Evolutionary conservation across 192 early-diverging fungal species (phyloP).

Genomic region (Mortierella hygrophila): DNA sequence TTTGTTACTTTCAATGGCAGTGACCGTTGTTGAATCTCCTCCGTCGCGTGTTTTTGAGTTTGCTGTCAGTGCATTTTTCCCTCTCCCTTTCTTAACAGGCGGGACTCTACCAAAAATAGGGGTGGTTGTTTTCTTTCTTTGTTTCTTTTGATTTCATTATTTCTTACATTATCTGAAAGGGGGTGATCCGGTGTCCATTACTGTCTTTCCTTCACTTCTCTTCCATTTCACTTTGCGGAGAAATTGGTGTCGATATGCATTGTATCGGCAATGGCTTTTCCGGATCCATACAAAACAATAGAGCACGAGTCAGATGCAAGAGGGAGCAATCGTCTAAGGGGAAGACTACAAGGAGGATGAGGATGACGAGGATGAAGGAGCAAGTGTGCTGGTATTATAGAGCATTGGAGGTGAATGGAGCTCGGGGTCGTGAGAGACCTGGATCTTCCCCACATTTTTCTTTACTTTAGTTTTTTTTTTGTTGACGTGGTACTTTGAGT

Average conservation of each 20-base stretch:
- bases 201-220: neutral
- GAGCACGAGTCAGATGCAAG: neutral
- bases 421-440: neutral
- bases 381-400: neutral
- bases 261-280: too few species aligned
- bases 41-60: constrained; percentile 1
- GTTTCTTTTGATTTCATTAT: neutral
- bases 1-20: neutral
- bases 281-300: too few species aligned
- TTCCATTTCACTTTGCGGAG: neutral
- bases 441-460: neutral
- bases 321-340: neutral
- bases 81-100: neutral
- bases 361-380: too few species aligned
- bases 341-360: too few species aligned
- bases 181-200: neutral
- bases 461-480: neutral
- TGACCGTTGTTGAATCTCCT: neutral
- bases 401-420: neutral
- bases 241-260: neutral
- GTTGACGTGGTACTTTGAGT: neutral
- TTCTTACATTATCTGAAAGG: neutral
- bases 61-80: neutral
- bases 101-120: constrained; percentile 1
- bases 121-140: neutral